These are phyloP conservation scores for Microcos paniculata DNA, from an alignment of 345 rosid species.

Conservation along the genomic window DNA sequence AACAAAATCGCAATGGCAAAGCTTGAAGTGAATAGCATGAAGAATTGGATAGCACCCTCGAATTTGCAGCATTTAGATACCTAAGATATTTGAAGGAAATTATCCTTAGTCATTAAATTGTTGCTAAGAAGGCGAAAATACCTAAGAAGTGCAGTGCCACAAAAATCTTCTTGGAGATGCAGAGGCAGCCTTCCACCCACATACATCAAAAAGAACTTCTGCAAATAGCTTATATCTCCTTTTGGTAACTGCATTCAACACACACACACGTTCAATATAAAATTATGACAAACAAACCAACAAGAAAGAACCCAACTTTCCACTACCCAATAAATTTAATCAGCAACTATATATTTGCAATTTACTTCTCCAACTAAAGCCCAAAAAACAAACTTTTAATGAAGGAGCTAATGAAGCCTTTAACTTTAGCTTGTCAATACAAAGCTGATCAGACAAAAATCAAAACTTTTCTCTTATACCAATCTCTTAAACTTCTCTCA, in stretches of 20 bases:
- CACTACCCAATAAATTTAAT: background rate
- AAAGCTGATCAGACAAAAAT: background rate
- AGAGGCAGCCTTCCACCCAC: conserved; percentile 82
- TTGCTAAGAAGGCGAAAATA: conserved; percentile 14
- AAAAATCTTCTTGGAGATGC: conserved; percentile 93
- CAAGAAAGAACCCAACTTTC: background rate
- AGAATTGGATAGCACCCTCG: background rate
- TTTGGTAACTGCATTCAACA: conserved; percentile 67
- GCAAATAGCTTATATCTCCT: conserved; percentile 90
- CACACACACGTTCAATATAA: background rate
- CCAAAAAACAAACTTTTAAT: background rate
- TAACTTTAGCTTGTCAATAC: background rate
- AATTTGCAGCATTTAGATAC: background rate
- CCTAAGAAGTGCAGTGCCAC: conserved; percentile 95
- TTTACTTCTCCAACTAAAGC: background rate
- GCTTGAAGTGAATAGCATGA: background rate
- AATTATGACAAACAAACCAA: background rate
- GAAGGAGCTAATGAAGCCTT: background rate
- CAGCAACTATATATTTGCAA: background rate
- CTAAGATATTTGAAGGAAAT: background rate
- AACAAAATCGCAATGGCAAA: background rate
- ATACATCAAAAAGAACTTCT: conserved; percentile 79
- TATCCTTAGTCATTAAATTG: background rate
- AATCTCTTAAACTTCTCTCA: background rate
- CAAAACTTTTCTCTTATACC: background rate